These are phyloP conservation scores for Emiliania huxleyi DNA, from an alignment of 78 protist species.

Conservation along the genomic window DNA sequence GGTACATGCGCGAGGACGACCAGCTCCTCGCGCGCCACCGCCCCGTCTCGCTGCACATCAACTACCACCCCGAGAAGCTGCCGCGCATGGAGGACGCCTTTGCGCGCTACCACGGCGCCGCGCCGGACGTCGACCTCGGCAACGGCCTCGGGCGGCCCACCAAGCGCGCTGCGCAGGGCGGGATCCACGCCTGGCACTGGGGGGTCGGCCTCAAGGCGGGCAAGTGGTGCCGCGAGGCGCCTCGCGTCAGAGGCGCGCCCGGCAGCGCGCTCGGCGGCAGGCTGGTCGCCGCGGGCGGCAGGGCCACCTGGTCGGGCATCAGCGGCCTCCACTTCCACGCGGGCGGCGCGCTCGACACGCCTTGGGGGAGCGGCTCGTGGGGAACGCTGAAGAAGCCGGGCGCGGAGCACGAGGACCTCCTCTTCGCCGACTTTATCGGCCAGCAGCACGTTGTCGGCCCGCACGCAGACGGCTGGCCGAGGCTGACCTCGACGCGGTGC, in stretches of 20 bases:
- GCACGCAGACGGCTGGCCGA: neutral
- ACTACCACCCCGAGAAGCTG: constrained; percentile 19
- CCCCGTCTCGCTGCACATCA: neutral
- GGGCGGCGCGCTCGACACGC: neutral
- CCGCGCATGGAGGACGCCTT: neutral
- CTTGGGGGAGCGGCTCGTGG: neutral
- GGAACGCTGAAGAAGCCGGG: neutral
- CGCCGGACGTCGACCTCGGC: neutral
- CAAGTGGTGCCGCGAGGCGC: neutral
- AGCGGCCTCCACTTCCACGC: neutral
- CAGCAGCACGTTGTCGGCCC: neutral
- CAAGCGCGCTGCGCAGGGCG: neutral
- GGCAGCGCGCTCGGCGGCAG: neutral
- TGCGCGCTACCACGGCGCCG: neutral
- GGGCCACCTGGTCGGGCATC: neutral
- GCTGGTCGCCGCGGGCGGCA: neutral
- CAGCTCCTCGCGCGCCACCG: neutral
- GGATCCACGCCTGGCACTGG: neutral
- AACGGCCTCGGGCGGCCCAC: neutral
- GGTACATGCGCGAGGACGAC: neutral
- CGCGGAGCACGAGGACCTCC: neutral
- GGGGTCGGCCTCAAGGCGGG: neutral
- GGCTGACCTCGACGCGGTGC: neutral
- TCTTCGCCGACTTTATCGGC: neutral
- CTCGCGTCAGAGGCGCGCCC: neutral